Base-by-base conservation (phyloP, 345 rosid genomes). In the Gossypium raimondii region DNA sequence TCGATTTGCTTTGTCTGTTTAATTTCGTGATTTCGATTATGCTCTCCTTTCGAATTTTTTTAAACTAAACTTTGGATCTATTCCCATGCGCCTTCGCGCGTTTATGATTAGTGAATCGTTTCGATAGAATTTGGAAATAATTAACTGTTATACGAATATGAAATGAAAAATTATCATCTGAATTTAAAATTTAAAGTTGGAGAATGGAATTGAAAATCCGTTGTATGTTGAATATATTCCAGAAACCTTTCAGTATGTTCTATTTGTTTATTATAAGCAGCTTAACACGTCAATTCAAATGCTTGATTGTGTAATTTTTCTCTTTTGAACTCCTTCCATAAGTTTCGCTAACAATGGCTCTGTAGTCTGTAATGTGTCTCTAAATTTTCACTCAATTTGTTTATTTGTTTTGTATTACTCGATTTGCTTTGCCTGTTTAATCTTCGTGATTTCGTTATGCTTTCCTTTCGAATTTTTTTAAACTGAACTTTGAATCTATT, bases 341-440 rank as follows among this genome's bases (percentile, higher is more conserved):
- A 18, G 20, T 48, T 41, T 62, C 71, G 11, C 67, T 74, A 57
- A 75, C 27, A 47, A 45, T 22, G 75, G 8, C 75, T 34, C 43
- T 17, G 1, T 4, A 18, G 47, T 34, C 43, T 17, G 1, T 4
- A 18, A 56, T 17, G 56, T 34, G 41, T 20, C 22, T 67, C 34
- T 52, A 16, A 57, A 14, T 70, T 72, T 55, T 72, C 17, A 17
- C 25, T 74, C 22, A 20, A 43, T 11, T 2, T 27, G 14, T 18
- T 43, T 69, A 34, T 34, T 34, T 34, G 41, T 34, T 34, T 34
- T 34, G 43, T 25, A 17, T 56, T 48, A 34, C 2, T 41, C 14
- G 53, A 29, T 76, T 69, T 62, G 47, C 55, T 57, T 73, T 69
- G 67, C 50, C 43, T 72, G 71, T 70, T 67, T 34, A 72, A 67